phyloP scores from a whole-genome alignment of 371 early-diverging fungal species.

The Mortierella sp. region DNA sequence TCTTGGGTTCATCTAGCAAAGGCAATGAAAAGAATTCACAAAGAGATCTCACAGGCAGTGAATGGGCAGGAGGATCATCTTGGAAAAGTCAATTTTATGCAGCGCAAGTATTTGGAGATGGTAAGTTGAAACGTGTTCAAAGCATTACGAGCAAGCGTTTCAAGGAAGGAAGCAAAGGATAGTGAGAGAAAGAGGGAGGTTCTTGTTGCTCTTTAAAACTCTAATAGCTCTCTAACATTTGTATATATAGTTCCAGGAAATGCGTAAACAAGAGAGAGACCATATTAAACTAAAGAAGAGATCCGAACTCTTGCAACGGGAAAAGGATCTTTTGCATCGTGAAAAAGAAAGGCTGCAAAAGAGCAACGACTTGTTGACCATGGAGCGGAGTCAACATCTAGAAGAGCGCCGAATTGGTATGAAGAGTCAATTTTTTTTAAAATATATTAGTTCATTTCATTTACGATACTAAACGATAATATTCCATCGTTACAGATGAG shows the following conservation, averaged over 20 bases:
- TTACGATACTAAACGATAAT: too few species aligned
- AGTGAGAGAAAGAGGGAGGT: not conserved
- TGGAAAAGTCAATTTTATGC: slow-evolving; percentile 56
- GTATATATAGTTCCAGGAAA: slow-evolving; percentile 57
- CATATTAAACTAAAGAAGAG: slow-evolving; percentile 31
- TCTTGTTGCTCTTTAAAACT: too few species aligned
- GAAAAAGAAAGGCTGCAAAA: slow-evolving; percentile 59
- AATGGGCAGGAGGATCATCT: slow-evolving; percentile 39
- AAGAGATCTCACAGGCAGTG: slow-evolving; percentile 56
- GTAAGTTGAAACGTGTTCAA: slow-evolving; percentile 24
- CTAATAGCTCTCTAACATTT: not conserved
- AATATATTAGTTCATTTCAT: too few species aligned
- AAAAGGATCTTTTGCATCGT: slow-evolving; percentile 55
- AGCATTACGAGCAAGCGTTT: too few species aligned
- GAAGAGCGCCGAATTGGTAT: slow-evolving; percentile 34
- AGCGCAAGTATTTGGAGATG: slow-evolving; percentile 62
- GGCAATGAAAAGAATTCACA: slow-evolving; percentile 59
- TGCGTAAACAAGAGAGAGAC: slow-evolving; percentile 41
- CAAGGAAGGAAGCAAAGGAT: too few species aligned
- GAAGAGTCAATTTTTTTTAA: not conserved
- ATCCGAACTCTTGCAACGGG: slow-evolving; percentile 37
- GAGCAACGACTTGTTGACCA: slow-evolving; percentile 57
- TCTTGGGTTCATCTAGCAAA: slow-evolving; percentile 42
- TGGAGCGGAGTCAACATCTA: slow-evolving; percentile 17
- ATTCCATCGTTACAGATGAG: slow-evolving; percentile 7